A percentile compares a stretch with the other conserved stretches of the same genome.
Evolutionary conservation across 2,329 filamentous ascomycete genomes (phyloP).

Genomic region (Pestalotiopsis sp.): DNA sequence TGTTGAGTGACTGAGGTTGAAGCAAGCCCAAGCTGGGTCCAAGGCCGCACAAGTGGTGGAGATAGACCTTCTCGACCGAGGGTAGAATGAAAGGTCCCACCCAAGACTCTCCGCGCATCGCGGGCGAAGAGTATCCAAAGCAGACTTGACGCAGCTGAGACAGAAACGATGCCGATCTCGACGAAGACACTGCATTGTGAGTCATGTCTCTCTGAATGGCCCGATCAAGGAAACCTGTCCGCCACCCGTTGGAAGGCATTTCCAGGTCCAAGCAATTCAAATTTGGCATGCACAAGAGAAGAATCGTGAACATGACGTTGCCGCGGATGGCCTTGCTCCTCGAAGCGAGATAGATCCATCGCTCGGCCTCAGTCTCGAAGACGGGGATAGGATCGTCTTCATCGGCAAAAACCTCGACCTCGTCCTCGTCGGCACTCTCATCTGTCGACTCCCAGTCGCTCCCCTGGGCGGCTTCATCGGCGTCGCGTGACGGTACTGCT

Average conservation of each 20-base stretch:
- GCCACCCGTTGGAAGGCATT: neutral
- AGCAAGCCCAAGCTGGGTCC: neutral
- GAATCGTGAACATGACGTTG: constrained; percentile 11
- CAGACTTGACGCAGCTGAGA: constrained; percentile 9
- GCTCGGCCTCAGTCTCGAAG: constrained; percentile 5
- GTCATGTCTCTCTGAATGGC: neutral
- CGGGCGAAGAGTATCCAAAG: constrained; percentile 11
- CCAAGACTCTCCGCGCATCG: constrained; percentile 1
- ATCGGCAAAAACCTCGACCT: neutral
- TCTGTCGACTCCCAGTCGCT: constrained; percentile 15
- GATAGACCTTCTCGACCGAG: constrained; percentile 1
- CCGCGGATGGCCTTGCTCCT: constrained; percentile 1
- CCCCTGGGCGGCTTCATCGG: neutral
- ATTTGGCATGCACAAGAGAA: constrained; percentile 10
- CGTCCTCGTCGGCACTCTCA: constrained; percentile 10
- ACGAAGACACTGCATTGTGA: neutral
- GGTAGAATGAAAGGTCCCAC: constrained; percentile 9
- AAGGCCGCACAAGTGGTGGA: constrained; percentile 9
- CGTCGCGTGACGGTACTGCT: neutral
- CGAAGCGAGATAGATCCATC: constrained; percentile 1
- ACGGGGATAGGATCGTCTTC: neutral
- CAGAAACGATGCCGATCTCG: neutral
- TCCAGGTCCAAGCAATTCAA: constrained; percentile 14
- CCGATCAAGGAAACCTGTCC: constrained; percentile 9
- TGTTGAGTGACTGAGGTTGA: neutral